Evolutionary conservation across 1,139 yeast species (phyloP).

Genomic region (Taphrina sp.): DNA sequence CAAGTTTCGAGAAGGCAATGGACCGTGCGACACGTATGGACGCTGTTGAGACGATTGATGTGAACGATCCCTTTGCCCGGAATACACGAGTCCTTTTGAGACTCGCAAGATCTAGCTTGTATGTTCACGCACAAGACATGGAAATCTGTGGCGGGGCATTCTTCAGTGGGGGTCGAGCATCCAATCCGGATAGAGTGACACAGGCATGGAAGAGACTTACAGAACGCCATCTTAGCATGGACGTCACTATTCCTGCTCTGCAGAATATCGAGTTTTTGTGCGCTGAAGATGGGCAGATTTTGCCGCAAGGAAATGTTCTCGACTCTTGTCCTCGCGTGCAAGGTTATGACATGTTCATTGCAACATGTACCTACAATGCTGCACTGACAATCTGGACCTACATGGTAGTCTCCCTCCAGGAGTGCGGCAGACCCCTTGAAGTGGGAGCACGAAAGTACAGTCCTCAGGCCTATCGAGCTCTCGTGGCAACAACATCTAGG

Average conservation of each 20-base stretch:
- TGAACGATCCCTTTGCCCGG: not conserved
- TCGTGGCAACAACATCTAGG: not conserved
- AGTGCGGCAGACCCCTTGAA: not conserved
- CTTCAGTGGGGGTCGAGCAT: conserved; percentile 1
- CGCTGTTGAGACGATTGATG: not conserved
- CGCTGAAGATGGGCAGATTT: not conserved
- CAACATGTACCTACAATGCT: conserved; percentile 1
- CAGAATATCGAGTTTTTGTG: not conserved
- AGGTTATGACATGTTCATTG: conserved; percentile 1
- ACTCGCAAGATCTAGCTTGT: not conserved
- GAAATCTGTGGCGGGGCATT: conserved; percentile 7
- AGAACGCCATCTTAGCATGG: not conserved
- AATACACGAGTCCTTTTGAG: conserved; percentile 8
- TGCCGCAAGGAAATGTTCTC: no score
- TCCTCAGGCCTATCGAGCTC: not conserved
- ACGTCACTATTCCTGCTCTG: not conserved
- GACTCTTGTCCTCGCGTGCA: not conserved
- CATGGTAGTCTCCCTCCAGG: not conserved
- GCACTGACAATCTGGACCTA: conserved; percentile 8
- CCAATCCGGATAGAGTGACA: conserved; percentile 2
- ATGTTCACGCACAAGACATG: conserved; percentile 5
- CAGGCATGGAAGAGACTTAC: not conserved
- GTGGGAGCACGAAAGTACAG: not conserved
- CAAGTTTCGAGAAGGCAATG: not conserved
- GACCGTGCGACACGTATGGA: not conserved